phyloP scores from a whole-genome alignment of 371 early-diverging fungal species.

The Mortierella sp. region DNA sequence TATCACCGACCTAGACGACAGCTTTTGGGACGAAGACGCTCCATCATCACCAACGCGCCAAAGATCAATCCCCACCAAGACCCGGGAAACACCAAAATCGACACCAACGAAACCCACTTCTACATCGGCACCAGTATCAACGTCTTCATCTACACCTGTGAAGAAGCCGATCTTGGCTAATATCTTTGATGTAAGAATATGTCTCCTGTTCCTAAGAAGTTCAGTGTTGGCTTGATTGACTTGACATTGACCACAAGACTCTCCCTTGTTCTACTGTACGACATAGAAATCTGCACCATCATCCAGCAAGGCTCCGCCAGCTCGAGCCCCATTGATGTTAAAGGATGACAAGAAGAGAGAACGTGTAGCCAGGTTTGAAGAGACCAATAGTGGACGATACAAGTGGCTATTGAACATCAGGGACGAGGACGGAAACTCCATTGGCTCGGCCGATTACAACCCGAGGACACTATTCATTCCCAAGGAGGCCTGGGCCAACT shows the following conservation, averaged over 20 bases:
- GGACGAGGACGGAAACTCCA: slow-evolving; percentile 80
- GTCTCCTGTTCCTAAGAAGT: too few species aligned
- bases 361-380: slow-evolving; percentile 74
- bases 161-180: slow-evolving; percentile 3
- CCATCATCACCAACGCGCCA: slow-evolving; percentile 25
- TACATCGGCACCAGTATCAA: slow-evolving; percentile 1
- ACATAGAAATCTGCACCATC: slow-evolving; percentile 7
- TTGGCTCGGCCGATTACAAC: slow-evolving; percentile 90
- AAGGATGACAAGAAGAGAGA: slow-evolving; percentile 55
- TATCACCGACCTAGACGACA: slow-evolving; percentile 21
- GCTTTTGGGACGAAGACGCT: slow-evolving; percentile 12
- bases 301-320: slow-evolving; percentile 14
- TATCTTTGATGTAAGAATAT: slow-evolving; percentile 21
- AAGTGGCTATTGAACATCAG: slow-evolving; percentile 85
- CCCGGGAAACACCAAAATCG: too few species aligned
- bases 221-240: too few species aligned
- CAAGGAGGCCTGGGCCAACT: slow-evolving; percentile 75
- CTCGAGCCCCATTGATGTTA: slow-evolving; percentile 22
- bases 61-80: too few species aligned
- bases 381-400: slow-evolving; percentile 89
- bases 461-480: slow-evolving; percentile 95
- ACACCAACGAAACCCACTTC: slow-evolving; percentile 1
- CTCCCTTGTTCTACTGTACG: too few species aligned
- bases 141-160: not conserved
- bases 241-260: not conserved